Base-by-base conservation (phyloP, 352 stramenopile species). In the Pythium rhizo-oryzae region DNA sequence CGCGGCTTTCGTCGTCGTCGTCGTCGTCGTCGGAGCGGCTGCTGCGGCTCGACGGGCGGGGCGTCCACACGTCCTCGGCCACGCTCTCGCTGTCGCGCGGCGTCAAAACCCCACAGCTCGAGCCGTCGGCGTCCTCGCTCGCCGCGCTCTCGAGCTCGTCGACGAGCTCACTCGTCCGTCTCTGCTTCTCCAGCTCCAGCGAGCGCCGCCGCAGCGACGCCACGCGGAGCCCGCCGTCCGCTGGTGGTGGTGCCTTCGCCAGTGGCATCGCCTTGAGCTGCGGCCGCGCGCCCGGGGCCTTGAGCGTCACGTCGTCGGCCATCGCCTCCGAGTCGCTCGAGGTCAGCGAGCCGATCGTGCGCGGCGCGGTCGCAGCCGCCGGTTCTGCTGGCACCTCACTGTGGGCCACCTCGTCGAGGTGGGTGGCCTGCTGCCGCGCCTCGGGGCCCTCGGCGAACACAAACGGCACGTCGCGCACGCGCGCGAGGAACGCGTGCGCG, bases 401-500 rank as follows among this genome's bases (percentile, higher is more conserved):
- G 47, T 54, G n/a, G n/a, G n/a, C n/a, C n/a, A n/a, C n/a, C 28
- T 2, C 28, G 28, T 2, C 28, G 28, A 33, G 28, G 3, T 33
- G 28, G 3, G 28, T 6, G 3, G 28, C n/a, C n/a, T n/a, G 41
- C 21, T 54, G 16, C n/a, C 63, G 18, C 8, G 35, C 63, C 6
- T 58, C 57, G 9, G 16, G 1, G 23, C 60, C 60, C 39, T 67
- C 41, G 3, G 58, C 65, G 28, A 50, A 68, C 4, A 73, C 60
- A 25, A 49, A 55, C 9, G 19, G 18, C 24, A 88, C 71, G 21
- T 79, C 70, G 13, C 58, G 72, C 65, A 81, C 74, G 25, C 72
- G 57, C 11, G 54, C 59, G 46, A 98, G 90, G 69, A 98, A 98
- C 30, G 89, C 80, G 65, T 98, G 94, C n/a, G 87, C 68, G 53